Percentiles rank a stretch among this genome's conserved stretches.
Evolutionary conservation across 2,329 filamentous ascomycete genomes (phyloP).

Genomic region (Talaromyces pinophilus): DNA sequence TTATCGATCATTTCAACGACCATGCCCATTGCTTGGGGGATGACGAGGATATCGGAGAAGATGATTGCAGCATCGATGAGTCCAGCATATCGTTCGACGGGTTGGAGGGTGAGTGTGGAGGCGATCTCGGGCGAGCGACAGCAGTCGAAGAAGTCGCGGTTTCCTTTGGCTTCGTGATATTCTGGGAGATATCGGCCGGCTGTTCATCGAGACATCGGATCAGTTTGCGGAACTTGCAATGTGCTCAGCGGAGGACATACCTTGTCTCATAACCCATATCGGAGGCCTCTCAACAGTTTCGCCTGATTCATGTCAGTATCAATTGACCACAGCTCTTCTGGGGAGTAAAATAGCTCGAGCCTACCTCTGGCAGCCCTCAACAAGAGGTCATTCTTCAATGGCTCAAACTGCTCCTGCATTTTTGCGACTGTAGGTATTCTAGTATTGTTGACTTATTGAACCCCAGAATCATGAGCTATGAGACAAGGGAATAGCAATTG

Average conservation of each 20-base stretch:
- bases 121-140: conserved; percentile 91
- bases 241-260: conserved; percentile 49
- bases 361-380: conserved; percentile 84
- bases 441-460: background rate
- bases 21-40: conserved; percentile 98
- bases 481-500: conserved; percentile 2
- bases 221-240: background rate
- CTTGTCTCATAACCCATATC: conserved; percentile 99
- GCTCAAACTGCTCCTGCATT: conserved; percentile 74
- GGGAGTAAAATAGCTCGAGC: background rate
- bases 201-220: conserved; percentile 39
- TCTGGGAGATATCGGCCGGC: conserved; percentile 96
- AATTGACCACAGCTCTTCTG: background rate
- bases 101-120: conserved; percentile 90
- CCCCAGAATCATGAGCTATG: background rate
- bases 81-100: conserved; percentile 85
- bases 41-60: conserved; percentile 97
- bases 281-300: conserved; percentile 89
- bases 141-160: conserved; percentile 94
- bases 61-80: conserved; percentile 97
- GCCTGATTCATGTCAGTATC: conserved; percentile 55
- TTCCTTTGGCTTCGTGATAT: conserved; percentile 92
- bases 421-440: conserved; percentile 27
- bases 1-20: conserved; percentile 97
- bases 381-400: conserved; percentile 89